phyloP scores from a whole-genome alignment of 345 rosid species.

The Diplotaxis tenuifolia region DNA sequence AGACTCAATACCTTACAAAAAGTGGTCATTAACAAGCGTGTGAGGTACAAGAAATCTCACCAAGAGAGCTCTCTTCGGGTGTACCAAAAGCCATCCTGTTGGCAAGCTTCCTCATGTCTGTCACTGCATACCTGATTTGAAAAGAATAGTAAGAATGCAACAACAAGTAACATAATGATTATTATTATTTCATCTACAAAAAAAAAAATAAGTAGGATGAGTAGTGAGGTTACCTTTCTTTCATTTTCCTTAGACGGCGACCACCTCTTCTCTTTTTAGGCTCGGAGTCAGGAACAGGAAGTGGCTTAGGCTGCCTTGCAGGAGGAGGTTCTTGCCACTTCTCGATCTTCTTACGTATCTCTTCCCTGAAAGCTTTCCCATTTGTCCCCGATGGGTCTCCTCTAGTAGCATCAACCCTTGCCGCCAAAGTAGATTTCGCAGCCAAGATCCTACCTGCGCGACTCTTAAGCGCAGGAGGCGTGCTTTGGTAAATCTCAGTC shows the following conservation, averaged over 20 bases:
- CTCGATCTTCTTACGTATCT: slow-evolving; percentile 80
- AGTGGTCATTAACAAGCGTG: background rate
- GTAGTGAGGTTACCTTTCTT: slow-evolving; percentile 69
- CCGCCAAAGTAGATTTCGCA: slow-evolving; percentile 79
- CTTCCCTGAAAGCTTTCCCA: slow-evolving; percentile 69
- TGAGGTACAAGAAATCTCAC: slow-evolving; percentile 35
- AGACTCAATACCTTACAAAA: background rate
- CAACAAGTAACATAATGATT: too few species aligned
- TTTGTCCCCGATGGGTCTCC: slow-evolving; percentile 77
- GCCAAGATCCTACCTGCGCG: slow-evolving; percentile 87
- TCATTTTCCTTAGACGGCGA: slow-evolving; percentile 92
- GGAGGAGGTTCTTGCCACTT: slow-evolving; percentile 99
- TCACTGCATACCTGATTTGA: slow-evolving; percentile 70
- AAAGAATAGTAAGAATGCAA: slow-evolving; percentile 4
- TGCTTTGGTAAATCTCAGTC: slow-evolving; percentile 77
- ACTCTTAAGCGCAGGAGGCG: slow-evolving; percentile 73
- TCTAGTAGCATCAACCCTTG: slow-evolving; percentile 80
- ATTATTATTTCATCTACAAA: too few species aligned
- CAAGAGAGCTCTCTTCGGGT: slow-evolving; percentile 95
- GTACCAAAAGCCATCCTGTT: slow-evolving; percentile 96
- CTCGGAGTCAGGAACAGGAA: slow-evolving; percentile 99
- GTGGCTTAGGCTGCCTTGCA: slow-evolving; percentile 94
- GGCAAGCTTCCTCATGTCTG: slow-evolving; percentile 97
- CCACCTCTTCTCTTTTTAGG: slow-evolving; percentile 98
- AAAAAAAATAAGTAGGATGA: too few species aligned